Conservation (phyloP, 345 rosid species). For the Corymbia maculata region DNA sequence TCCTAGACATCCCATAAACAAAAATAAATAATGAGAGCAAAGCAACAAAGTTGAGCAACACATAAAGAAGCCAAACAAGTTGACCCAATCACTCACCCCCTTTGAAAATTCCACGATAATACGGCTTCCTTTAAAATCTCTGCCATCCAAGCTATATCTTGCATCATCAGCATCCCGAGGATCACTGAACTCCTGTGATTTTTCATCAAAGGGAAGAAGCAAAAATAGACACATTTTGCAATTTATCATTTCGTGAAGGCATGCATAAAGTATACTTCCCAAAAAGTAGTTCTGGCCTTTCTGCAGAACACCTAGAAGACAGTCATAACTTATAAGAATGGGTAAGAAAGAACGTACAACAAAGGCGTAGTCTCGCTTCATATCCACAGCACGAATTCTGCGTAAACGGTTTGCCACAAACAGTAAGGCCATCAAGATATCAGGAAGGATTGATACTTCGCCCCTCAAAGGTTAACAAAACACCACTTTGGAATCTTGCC, state of each 20-base stretch:
- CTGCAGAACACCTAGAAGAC: neutral
- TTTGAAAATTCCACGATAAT: constrained; percentile 84
- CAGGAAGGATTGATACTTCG: constrained; percentile 81
- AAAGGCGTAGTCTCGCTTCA: constrained; percentile 99
- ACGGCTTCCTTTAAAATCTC: constrained; percentile 82
- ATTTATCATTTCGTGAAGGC: neutral
- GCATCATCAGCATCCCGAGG: constrained; percentile 98
- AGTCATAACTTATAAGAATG: neutral
- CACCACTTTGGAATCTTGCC: constrained; percentile 90
- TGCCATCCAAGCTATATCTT: constrained; percentile 66
- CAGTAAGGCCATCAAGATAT: constrained; percentile 97
- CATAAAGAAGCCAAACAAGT: neutral
- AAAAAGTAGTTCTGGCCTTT: neutral
- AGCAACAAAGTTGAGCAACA: neutral
- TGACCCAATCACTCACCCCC: constrained; percentile 38
- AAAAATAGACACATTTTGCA: constrained; percentile 16
- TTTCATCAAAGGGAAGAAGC: constrained; percentile 1
- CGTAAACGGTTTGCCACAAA: constrained; percentile 91
- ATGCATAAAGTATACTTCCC: neutral
- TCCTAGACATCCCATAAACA: neutral
- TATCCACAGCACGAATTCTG: constrained; percentile 99
- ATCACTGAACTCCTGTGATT: constrained; percentile 85
- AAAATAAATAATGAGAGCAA: neutral
- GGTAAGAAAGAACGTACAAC: constrained; percentile 56
- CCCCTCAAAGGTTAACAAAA: constrained; percentile 80